Evolutionary conservation across 225 moss, liverwort and hornwort genomes (phyloP).

Genomic region (Pleurozium schreberi): DNA sequence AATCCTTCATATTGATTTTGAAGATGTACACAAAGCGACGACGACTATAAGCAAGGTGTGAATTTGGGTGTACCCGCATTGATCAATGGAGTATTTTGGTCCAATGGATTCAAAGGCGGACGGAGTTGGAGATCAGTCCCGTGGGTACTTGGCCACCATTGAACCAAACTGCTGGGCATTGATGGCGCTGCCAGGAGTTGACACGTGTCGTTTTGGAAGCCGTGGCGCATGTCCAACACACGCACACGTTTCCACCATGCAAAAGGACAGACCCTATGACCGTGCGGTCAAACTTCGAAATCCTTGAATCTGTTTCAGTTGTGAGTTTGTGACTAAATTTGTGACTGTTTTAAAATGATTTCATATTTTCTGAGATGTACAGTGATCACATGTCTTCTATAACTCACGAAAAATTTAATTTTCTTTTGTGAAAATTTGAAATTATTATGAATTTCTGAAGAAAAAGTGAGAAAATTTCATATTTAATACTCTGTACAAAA

Average conservation of each 20-base stretch:
- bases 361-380: neutral
- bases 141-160: neutral
- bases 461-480: neutral
- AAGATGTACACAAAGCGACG: too few species aligned
- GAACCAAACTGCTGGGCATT: neutral
- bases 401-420: fast-evolving
- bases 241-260: neutral
- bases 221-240: neutral
- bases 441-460: neutral
- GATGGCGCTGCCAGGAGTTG: neutral
- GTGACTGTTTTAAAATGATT: too few species aligned
- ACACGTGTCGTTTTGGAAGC: neutral
- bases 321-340: too few species aligned
- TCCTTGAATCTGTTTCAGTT: too few species aligned
- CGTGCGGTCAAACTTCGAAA: neutral
- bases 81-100: neutral
- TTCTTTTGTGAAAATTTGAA: neutral
- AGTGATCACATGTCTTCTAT: neutral
- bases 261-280: neutral
- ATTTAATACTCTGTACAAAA: too few species aligned
- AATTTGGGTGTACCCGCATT: too few species aligned
- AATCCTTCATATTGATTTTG: neutral
- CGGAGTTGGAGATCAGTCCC: neutral
- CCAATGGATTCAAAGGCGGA: neutral
- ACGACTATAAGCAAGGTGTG: too few species aligned